A percentile compares a stretch with the other conserved stretches of the same genome.
Conservation (phyloP, 2,329 filamentous ascomycete species). For the Monosporascus ibericus region DNA sequence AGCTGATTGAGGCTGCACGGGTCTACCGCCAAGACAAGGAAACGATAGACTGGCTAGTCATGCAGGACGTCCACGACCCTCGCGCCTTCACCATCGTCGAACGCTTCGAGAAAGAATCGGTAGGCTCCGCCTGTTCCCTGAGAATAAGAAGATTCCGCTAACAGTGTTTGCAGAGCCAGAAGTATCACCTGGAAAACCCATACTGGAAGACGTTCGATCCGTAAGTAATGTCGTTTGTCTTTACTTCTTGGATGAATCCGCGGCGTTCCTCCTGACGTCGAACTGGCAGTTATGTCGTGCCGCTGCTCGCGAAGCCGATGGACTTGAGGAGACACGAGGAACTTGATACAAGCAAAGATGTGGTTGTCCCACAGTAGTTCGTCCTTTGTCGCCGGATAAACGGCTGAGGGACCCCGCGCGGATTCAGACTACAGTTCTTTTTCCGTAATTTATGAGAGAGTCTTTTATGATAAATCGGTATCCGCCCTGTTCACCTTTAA, state of each 20-base stretch:
- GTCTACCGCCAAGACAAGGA: conserved; percentile 69
- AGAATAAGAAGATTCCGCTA: background rate
- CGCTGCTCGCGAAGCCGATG: conserved; percentile 62
- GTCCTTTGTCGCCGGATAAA: no score
- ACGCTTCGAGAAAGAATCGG: conserved; percentile 60
- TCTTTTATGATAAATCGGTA: no score
- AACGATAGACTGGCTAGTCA: conserved; percentile 67
- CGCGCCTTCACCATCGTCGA: conserved; percentile 72
- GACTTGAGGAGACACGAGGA: conserved; percentile 64
- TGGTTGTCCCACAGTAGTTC: background rate
- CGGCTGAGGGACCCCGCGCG: no score
- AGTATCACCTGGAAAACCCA: conserved; percentile 61
- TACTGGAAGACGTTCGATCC: conserved; percentile 75
- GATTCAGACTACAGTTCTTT: no score
- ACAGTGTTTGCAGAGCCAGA: conserved; percentile 38
- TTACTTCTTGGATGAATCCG: background rate
- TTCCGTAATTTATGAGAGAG: no score
- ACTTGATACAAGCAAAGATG: conserved; percentile 30
- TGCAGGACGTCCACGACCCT: conserved; percentile 65
- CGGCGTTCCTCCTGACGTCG: background rate
- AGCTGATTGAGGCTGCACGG: conserved; percentile 68
- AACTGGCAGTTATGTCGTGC: conserved; percentile 50
- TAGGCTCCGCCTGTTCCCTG: conserved; percentile 27
- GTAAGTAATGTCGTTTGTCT: background rate
- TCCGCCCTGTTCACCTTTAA: no score